phyloP scores from a whole-genome alignment of 208 protist species.

The Crithidia fasciculata region DNA sequence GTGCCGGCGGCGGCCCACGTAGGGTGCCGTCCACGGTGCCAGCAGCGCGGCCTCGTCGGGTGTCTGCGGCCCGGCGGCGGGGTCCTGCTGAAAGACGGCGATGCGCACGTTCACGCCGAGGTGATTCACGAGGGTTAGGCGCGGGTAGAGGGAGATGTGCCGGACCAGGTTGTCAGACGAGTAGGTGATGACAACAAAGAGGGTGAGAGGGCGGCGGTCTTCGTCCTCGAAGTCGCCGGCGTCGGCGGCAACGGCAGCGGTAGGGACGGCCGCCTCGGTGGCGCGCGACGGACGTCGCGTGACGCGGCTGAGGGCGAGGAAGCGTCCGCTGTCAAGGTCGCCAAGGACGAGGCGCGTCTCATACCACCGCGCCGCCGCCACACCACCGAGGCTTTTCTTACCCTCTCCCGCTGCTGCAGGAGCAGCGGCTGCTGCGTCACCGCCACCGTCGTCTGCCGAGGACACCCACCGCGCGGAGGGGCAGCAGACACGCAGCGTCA shows the following conservation, averaged over 20 bases:
- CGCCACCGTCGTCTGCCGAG: not conserved
- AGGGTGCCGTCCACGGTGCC: conserved; percentile 39
- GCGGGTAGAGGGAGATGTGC: conserved; percentile 66
- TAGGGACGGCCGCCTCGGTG: not conserved
- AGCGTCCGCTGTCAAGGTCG: conserved; percentile 33
- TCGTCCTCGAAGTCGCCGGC: conserved; percentile 17
- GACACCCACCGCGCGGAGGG: conserved; percentile 28
- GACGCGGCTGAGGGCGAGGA: conserved; percentile 22
- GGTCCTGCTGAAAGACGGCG: conserved; percentile 64
- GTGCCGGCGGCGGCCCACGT: conserved; percentile 19
- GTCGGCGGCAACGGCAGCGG: not conserved
- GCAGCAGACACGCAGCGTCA: conserved; percentile 30
- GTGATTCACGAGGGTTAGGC: conserved; percentile 75
- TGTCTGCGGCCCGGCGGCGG: conserved; percentile 46
- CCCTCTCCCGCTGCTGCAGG: not conserved
- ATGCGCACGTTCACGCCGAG: conserved; percentile 67
- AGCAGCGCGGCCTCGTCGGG: conserved; percentile 37
- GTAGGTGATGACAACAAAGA: conserved; percentile 61
- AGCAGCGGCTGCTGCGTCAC: not conserved
- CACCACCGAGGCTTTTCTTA: not conserved
- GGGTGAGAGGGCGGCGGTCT: conserved; percentile 49
- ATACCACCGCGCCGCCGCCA: conserved; percentile 19
- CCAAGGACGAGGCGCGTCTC: conserved; percentile 34
- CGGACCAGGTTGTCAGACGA: conserved; percentile 52
- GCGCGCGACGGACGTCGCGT: not conserved